These are phyloP conservation scores for Dipteronia sinensis DNA, from an alignment of 345 rosid species.

Conservation along the genomic window DNA sequence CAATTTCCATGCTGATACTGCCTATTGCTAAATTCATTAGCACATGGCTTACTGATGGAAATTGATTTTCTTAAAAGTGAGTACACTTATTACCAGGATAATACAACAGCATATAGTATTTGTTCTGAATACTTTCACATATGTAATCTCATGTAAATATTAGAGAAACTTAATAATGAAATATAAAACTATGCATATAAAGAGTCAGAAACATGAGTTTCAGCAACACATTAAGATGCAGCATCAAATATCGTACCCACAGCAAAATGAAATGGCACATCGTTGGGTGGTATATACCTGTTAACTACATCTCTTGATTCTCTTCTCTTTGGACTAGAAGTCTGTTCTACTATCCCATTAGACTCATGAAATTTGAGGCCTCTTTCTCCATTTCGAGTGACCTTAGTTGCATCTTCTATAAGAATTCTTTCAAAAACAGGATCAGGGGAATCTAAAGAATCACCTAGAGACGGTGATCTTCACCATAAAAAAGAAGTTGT, in stretches of 20 bases:
- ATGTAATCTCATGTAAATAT: not conserved
- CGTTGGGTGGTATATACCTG: slow-evolving; percentile 35
- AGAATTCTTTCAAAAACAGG: slow-evolving; percentile 24
- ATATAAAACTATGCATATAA: not conserved
- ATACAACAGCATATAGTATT: not conserved
- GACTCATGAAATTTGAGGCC: slow-evolving; percentile 38
- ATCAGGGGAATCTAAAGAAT: slow-evolving; percentile 31
- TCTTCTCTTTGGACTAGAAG: slow-evolving; percentile 46
- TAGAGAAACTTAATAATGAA: not conserved
- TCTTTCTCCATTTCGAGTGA: slow-evolving; percentile 33
- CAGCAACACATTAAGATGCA: not conserved
- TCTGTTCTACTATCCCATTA: slow-evolving; percentile 34
- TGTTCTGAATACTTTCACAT: not conserved
- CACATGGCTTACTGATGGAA: not conserved
- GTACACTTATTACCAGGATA: not conserved
- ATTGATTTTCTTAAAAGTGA: not conserved
- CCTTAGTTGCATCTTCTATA: slow-evolving; percentile 30
- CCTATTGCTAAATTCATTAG: not conserved
- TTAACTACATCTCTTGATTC: slow-evolving; percentile 29
- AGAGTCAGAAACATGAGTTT: not conserved
- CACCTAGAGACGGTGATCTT: slow-evolving; percentile 28
- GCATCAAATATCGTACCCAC: not conserved
- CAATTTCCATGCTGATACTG: not conserved
- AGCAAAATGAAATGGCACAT: not conserved
- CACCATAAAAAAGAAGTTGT: slow-evolving; percentile 16